Conservation (phyloP, 1,284 basidiomycete species). For the Fereydounia khargensis region DNA sequence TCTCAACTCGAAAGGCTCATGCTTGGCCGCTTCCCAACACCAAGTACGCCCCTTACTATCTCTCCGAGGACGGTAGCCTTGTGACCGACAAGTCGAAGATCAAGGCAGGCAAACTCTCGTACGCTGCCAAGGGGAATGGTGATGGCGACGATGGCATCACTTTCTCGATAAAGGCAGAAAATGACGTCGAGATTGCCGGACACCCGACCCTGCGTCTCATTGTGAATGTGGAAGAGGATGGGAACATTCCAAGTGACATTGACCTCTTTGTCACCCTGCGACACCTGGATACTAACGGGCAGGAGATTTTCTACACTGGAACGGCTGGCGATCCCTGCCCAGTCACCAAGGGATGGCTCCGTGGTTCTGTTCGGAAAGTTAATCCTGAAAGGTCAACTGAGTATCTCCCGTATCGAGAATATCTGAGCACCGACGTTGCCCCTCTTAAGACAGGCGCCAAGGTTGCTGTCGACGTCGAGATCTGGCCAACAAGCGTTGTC, state of each 20-base stretch:
- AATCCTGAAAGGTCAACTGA: slow-evolving; percentile 24
- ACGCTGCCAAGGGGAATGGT: too few relatives aligned
- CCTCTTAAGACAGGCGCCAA: slow-evolving; percentile 30
- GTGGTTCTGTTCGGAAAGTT: slow-evolving; percentile 49
- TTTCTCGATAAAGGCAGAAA: slow-evolving; percentile 4
- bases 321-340: slow-evolving; percentile 54
- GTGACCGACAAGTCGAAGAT: slow-evolving; percentile 1
- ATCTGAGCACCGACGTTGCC: slow-evolving; percentile 38
- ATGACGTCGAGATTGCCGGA: slow-evolving; percentile 51
- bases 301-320: slow-evolving; percentile 56
- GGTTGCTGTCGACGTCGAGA: slow-evolving; percentile 50
- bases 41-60: slow-evolving; percentile 38
- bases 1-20: too few relatives aligned
- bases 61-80: slow-evolving; percentile 13
- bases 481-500: slow-evolving; percentile 56
- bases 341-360: slow-evolving; percentile 55
- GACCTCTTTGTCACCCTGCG: slow-evolving; percentile 56
- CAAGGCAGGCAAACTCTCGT: slow-evolving; percentile 7
- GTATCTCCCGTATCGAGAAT: slow-evolving; percentile 50
- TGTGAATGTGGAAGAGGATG: slow-evolving; percentile 23
- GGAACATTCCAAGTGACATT: slow-evolving; percentile 46
- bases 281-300: slow-evolving; percentile 48
- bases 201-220: slow-evolving; percentile 46
- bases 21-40: slow-evolving; percentile 55
- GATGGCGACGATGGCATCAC: slow-evolving; percentile 8